phyloP scores from a whole-genome alignment of 352 stramenopile species.

The Plasmopara halstedii region DNA sequence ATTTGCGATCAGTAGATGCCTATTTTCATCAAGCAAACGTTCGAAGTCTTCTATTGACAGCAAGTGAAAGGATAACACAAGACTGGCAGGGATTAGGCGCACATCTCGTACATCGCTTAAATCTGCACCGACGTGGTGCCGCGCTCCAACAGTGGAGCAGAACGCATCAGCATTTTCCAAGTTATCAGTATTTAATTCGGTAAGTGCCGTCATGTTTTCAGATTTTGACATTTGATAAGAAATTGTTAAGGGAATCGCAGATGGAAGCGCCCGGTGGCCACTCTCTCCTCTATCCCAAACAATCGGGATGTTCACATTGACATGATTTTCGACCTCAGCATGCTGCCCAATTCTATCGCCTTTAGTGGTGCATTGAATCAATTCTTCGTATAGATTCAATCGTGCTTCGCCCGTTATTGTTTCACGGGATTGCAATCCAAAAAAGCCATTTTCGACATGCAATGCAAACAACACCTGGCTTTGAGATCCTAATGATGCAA shows the following conservation, averaged over 20 bases:
- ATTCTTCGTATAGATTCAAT: constrained; percentile 13
- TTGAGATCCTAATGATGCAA: constrained; percentile 6
- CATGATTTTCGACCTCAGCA: background rate
- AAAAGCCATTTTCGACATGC: constrained; percentile 19
- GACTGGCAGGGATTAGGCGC: background rate
- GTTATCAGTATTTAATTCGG: background rate
- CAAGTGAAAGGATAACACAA: constrained; percentile 1
- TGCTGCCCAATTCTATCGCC: background rate
- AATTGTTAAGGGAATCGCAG: constrained; percentile 2
- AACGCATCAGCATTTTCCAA: background rate
- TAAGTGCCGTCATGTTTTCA: background rate
- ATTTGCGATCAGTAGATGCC: background rate
- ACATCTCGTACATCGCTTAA: background rate
- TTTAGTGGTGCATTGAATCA: background rate
- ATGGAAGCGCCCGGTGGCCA: background rate
- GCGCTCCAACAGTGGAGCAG: background rate
- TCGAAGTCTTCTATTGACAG: background rate
- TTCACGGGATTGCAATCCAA: constrained; percentile 8
- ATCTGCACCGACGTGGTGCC: background rate
- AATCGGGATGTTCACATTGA: constrained; percentile 2
- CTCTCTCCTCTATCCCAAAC: background rate
- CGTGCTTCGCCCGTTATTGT: constrained; percentile 14
- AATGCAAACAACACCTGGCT: constrained; percentile 16
- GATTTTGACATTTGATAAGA: background rate
- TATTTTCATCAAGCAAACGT: background rate